These are phyloP conservation scores for Coniochaeta ligniaria DNA, from an alignment of 2,329 filamentous ascomycete genomes.

Conservation along the genomic window DNA sequence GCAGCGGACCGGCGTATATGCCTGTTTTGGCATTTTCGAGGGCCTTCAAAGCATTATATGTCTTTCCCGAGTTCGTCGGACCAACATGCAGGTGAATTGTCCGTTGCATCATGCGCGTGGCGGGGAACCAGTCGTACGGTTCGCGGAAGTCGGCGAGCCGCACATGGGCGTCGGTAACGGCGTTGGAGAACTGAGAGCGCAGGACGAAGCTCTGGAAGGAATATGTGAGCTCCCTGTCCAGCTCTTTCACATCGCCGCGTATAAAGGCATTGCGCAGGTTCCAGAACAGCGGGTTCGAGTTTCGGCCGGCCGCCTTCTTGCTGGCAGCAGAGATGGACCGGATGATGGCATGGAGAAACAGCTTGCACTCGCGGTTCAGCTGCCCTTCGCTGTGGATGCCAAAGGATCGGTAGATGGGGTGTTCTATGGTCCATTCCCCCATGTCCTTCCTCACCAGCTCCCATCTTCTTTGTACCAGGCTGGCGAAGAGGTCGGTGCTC, in stretches of 20 bases:
- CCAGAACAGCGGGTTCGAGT: conserved; percentile 48
- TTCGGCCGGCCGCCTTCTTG: conserved; percentile 24
- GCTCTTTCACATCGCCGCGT: conserved; percentile 37
- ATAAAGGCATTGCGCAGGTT: conserved; percentile 55
- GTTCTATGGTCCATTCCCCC: conserved; percentile 14
- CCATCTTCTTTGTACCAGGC: conserved; percentile 23
- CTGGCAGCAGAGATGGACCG: conserved; percentile 37
- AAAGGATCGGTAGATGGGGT: conserved; percentile 22
- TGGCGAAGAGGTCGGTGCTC: conserved; percentile 18
- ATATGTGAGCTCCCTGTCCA: conserved; percentile 55
- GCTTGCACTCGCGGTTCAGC: conserved; percentile 33
- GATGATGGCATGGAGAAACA: conserved; percentile 38
- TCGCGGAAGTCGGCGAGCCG: conserved; percentile 76
- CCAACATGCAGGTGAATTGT: conserved; percentile 90
- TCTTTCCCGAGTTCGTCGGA: conserved; percentile 97
- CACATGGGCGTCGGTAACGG: conserved; percentile 51
- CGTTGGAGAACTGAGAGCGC: conserved; percentile 47
- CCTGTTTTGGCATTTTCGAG: conserved; percentile 70
- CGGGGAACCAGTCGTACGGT: conserved; percentile 88
- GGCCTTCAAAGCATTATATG: conserved; percentile 83
- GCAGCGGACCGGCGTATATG: conserved; percentile 84
- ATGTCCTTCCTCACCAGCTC: conserved; percentile 22
- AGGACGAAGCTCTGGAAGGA: conserved; percentile 61
- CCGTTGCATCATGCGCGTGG: conserved; percentile 70
- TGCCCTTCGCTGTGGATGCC: conserved; percentile 30